Percentiles rank a stretch among this genome's conserved stretches.
Evolutionary conservation across 768 basidiomycete species (phyloP).

Genomic region (Lactifluus pinguis): DNA sequence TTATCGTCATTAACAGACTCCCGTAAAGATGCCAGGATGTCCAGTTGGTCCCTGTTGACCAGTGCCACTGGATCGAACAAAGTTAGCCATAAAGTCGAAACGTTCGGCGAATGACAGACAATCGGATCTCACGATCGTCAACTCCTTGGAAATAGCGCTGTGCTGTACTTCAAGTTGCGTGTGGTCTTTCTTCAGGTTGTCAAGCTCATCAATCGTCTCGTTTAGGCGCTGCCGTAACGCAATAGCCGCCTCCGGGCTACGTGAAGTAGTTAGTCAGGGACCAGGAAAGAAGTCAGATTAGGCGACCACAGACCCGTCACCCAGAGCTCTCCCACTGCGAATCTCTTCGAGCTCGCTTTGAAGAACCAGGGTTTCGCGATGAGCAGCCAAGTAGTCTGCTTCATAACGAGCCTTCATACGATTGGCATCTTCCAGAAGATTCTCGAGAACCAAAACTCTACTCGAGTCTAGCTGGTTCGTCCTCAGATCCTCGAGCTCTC

Average conservation of each 20-base stretch:
- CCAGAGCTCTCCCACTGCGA: constrained; percentile 71
- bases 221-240: constrained; percentile 82
- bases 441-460: constrained; percentile 78
- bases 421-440: constrained; percentile 84
- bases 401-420: constrained; percentile 87
- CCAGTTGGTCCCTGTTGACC: constrained; percentile 88
- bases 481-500: constrained; percentile 68
- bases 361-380: constrained; percentile 72
- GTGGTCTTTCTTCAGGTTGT: constrained; percentile 56
- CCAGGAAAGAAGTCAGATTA: background rate
- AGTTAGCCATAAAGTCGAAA: constrained; percentile 2
- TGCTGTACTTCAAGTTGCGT: constrained; percentile 63
- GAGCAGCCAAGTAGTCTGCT: constrained; percentile 73
- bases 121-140: constrained; percentile 81
- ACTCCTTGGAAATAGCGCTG: constrained; percentile 52
- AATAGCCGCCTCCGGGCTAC: constrained; percentile 76
- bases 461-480: constrained; percentile 73
- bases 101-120: constrained; percentile 37
- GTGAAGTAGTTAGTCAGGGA: background rate
- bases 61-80: constrained; percentile 58
- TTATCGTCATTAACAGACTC: constrained; percentile 90
- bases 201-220: constrained; percentile 78
- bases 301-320: constrained; percentile 55
- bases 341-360: constrained; percentile 85
- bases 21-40: constrained; percentile 76